phyloP scores from a whole-genome alignment of 2,329 filamentous ascomycete species.

The Nothopassalora personata region DNA sequence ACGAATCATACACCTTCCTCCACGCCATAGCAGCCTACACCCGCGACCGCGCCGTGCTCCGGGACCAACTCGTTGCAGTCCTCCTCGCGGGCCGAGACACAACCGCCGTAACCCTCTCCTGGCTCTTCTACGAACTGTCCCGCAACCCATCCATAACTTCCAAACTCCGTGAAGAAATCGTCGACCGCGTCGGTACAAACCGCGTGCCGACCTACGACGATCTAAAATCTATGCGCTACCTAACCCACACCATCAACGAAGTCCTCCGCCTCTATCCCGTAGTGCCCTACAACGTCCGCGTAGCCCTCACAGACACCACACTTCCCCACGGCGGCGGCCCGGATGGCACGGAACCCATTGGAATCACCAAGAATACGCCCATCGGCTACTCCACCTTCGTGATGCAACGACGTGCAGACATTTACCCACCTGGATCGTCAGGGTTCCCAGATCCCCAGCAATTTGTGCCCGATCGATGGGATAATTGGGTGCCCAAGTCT shows the following conservation, averaged over 20 bases:
- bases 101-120: constrained; percentile 74
- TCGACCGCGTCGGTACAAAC: constrained; percentile 58
- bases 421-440: constrained; percentile 40
- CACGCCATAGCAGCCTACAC: constrained; percentile 80
- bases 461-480: constrained; percentile 49
- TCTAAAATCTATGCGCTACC: constrained; percentile 82
- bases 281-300: constrained; percentile 47
- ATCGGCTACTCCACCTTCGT: constrained; percentile 45
- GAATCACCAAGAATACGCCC: constrained; percentile 39
- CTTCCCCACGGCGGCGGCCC: constrained; percentile 46
- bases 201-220: constrained; percentile 64
- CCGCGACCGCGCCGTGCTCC: constrained; percentile 60
- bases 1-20: constrained; percentile 74
- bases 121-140: constrained; percentile 76
- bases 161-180: constrained; percentile 69
- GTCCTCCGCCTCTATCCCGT: constrained; percentile 46
- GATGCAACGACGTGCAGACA: constrained; percentile 46
- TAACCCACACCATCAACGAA: constrained; percentile 45
- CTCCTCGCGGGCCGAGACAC: constrained; percentile 84
- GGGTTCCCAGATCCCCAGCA: constrained; percentile 37
- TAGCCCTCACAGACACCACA: constrained; percentile 44
- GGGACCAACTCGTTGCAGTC: constrained; percentile 78
- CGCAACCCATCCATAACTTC: constrained; percentile 61
- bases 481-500: constrained; percentile 44
- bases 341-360: constrained; percentile 42